These are phyloP conservation scores for Phaeosphaeria sp. DNA, from an alignment of 2,329 filamentous ascomycete genomes.

Conservation along the genomic window DNA sequence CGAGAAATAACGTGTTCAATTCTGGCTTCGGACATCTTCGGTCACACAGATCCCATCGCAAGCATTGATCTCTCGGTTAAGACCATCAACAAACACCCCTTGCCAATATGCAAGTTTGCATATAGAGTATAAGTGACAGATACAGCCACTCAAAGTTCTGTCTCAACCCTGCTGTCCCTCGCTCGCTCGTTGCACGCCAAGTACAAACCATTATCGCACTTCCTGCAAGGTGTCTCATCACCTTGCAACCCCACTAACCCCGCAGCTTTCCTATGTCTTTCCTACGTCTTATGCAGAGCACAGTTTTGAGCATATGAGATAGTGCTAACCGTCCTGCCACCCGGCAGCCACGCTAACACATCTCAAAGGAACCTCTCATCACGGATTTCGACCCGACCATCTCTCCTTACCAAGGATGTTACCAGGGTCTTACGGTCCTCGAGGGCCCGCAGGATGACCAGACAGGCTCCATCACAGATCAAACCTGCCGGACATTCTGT, in stretches of 20 bases:
- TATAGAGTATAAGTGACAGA: background rate
- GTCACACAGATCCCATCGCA: too few relatives aligned
- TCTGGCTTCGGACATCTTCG: background rate
- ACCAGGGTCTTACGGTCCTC: background rate
- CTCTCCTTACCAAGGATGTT: background rate
- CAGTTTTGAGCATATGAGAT: conserved; percentile 5
- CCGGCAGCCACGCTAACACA: background rate
- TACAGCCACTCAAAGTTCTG: background rate
- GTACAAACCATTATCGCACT: background rate
- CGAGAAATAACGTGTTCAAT: too few relatives aligned
- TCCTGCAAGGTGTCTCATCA: background rate
- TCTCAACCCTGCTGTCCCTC: background rate
- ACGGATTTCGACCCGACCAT: background rate
- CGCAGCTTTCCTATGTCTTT: background rate
- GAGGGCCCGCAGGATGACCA: background rate
- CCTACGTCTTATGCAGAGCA: background rate
- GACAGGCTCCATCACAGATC: background rate
- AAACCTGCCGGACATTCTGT: background rate
- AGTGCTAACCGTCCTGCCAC: conserved; percentile 1
- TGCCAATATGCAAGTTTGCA: background rate
- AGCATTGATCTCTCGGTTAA: too few relatives aligned
- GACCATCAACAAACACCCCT: background rate
- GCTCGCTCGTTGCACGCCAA: background rate
- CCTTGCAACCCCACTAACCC: background rate
- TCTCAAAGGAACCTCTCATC: background rate